These are phyloP conservation scores for Schwanniomyces polymorphus DNA, from an alignment of 805 yeast genomes.

Conservation along the genomic window DNA sequence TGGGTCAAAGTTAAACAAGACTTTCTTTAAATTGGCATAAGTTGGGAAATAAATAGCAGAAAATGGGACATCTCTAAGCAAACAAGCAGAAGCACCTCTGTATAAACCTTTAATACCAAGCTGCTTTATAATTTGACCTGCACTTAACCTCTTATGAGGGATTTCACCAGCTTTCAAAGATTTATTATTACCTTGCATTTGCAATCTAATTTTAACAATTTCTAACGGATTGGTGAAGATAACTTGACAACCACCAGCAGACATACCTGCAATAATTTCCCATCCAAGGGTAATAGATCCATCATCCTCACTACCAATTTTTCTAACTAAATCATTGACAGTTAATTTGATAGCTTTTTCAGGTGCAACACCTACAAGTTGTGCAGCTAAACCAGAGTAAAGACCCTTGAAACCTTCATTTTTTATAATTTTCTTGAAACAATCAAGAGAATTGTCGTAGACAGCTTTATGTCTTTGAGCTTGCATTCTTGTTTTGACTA, in stretches of 20 bases:
- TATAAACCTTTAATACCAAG: constrained; percentile 85
- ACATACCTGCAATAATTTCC: constrained; percentile 86
- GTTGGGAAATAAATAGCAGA: constrained; percentile 97
- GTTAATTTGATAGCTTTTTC: constrained; percentile 97
- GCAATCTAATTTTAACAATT: constrained; percentile 91
- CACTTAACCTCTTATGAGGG: constrained; percentile 48
- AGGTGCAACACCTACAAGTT: constrained; percentile 95
- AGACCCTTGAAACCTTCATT: constrained; percentile 83
- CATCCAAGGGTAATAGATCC: constrained; percentile 48
- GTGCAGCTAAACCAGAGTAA: constrained; percentile 92
- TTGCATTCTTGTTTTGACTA: constrained; percentile 96
- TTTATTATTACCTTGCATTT: constrained; percentile 63
- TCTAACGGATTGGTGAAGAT: constrained; percentile 94
- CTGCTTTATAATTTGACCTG: constrained; percentile 70
- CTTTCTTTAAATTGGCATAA: constrained; percentile 87
- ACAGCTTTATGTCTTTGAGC: constrained; percentile 76
- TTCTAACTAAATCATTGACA: constrained; percentile 85
- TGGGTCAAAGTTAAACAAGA: constrained; percentile 81
- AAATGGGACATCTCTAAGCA: constrained; percentile 93
- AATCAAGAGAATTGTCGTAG: constrained; percentile 82
- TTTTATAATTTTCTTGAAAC: constrained; percentile 72
- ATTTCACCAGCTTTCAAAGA: constrained; percentile 33
- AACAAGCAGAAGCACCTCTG: constrained; percentile 89
- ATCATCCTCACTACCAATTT: constrained; percentile 53
- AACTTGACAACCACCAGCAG: constrained; percentile 97